Evolutionary conservation across 1,139 yeast species (phyloP).

Genomic region (Magnusiomyces fungicola): DNA sequence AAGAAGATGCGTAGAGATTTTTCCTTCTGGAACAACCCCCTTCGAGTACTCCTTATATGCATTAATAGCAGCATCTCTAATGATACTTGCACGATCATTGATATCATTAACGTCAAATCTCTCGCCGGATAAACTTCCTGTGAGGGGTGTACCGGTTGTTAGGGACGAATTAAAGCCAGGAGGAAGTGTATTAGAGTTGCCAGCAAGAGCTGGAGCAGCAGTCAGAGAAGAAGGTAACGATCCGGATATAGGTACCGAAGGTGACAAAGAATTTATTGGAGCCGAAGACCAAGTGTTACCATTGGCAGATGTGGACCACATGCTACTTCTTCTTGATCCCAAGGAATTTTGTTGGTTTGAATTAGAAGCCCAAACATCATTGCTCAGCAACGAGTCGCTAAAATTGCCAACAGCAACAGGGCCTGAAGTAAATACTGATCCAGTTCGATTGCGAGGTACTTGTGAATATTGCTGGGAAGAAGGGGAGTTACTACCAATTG

Average conservation of each 20-base stretch:
- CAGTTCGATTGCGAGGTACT: too few relatives aligned
- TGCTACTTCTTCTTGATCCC: constrained; percentile 13
- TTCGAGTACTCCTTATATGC: constrained; percentile 23
- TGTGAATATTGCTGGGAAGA: too few relatives aligned
- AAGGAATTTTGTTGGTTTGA: neutral
- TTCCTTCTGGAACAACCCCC: constrained; percentile 30
- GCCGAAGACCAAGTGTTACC: too few relatives aligned
- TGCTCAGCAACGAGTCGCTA: neutral
- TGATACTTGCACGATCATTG: constrained; percentile 12
- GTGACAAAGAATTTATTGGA: neutral
- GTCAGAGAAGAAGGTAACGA: too few relatives aligned
- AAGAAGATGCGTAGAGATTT: constrained; percentile 31
- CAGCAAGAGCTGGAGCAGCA: too few relatives aligned
- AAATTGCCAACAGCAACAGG: too few relatives aligned
- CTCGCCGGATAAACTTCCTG: constrained; percentile 6
- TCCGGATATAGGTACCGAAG: neutral
- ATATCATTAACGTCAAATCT: constrained; percentile 1
- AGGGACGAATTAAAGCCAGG: too few relatives aligned
- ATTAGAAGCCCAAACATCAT: constrained; percentile 7
- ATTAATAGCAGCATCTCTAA: constrained; percentile 24
- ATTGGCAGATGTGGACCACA: constrained; percentile 10
- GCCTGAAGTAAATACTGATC: too few relatives aligned
- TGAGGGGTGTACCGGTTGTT: too few relatives aligned
- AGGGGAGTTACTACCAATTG: too few relatives aligned
- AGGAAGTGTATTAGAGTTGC: too few relatives aligned